phyloP scores from a whole-genome alignment of 1,284 basidiomycete genomes.

The Cutaneotrichosporon cutaneum region DNA sequence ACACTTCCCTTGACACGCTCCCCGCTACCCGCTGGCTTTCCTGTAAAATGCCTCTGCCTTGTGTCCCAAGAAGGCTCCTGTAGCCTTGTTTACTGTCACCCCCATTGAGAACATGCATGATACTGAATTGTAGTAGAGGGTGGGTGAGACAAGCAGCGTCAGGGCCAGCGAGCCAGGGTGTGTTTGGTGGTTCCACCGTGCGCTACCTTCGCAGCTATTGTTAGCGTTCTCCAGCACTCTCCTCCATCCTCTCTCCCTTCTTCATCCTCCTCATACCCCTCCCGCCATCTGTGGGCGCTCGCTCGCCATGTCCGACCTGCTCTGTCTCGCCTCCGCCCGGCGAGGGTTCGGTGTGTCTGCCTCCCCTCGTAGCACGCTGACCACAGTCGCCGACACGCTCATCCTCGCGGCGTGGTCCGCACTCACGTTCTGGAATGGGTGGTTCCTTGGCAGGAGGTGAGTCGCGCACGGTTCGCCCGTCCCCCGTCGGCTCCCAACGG shows the following conservation, averaged over 20 bases:
- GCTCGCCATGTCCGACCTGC: background rate
- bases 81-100: background rate
- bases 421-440: background rate
- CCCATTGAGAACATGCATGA: background rate
- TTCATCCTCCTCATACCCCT: background rate
- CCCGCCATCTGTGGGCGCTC: background rate
- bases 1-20: background rate
- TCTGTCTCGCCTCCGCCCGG: background rate
- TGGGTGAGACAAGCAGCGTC: background rate
- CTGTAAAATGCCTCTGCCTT: background rate
- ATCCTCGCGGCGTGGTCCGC: background rate
- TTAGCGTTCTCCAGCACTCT: too few species aligned
- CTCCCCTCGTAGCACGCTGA: background rate
- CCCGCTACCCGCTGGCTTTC: background rate
- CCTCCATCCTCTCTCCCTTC: background rate
- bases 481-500: too few species aligned
- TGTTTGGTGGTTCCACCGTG: too few species aligned
- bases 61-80: background rate
- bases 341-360: background rate
- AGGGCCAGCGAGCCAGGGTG: background rate
- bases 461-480: background rate
- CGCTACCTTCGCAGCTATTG: too few species aligned
- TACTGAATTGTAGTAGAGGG: background rate
- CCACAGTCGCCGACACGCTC: background rate
- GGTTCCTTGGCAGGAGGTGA: slow-evolving; percentile 1